Conservation (phyloP, 805 yeast genomes). For the Pichia insulana region DNA sequence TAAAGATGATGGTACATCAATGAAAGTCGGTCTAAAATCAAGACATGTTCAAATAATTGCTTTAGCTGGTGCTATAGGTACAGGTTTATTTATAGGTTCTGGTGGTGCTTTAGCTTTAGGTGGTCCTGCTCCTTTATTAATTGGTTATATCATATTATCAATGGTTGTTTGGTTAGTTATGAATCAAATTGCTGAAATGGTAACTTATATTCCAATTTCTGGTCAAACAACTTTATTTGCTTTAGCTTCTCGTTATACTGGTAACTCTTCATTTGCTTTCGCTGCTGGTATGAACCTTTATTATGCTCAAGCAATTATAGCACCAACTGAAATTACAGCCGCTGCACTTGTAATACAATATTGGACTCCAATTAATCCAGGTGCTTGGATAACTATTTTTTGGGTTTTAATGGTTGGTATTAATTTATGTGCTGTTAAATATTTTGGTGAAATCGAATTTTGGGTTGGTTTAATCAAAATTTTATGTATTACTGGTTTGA, state of each 20-base stretch:
- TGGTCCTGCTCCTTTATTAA: conserved; percentile 33
- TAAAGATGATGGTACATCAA: neutral
- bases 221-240: conserved; percentile 35
- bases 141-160: conserved; percentile 57
- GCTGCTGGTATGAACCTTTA: conserved; percentile 32
- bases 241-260: conserved; percentile 23
- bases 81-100: conserved; percentile 47
- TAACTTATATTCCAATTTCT: conserved; percentile 49
- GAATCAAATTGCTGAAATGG: conserved; percentile 59
- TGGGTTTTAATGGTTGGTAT: conserved; percentile 36
- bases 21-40: conserved; percentile 33
- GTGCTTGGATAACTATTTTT: conserved; percentile 51
- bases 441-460: conserved; percentile 45
- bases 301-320: conserved; percentile 26
- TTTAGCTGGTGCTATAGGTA: conserved; percentile 66
- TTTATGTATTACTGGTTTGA: conserved; percentile 50
- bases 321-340: conserved; percentile 47
- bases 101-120: conserved; percentile 32
- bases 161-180: conserved; percentile 56
- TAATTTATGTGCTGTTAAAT: conserved; percentile 37
- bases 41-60: conserved; percentile 58
- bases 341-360: conserved; percentile 52
- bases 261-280: conserved; percentile 22
- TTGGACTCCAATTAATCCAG: conserved; percentile 48
- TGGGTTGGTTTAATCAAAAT: conserved; percentile 63